Evolutionary conservation across 2,329 filamentous ascomycete genomes (phyloP).

Genomic region (Xylariales sp.): DNA sequence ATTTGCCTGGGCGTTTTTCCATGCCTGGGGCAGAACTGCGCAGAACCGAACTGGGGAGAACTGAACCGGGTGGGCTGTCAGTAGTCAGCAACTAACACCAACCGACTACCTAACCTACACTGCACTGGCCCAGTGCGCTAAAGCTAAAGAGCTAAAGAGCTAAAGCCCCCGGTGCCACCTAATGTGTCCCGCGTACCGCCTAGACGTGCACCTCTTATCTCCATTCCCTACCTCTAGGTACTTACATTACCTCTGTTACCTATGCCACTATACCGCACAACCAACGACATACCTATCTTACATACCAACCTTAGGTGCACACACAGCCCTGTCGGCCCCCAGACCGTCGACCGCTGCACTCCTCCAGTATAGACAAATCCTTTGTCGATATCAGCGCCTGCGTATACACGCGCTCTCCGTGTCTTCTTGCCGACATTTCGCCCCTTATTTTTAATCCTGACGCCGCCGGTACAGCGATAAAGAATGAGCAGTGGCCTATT

Average conservation of each 20-base stretch:
- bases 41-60: no score
- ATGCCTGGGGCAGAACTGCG: no score
- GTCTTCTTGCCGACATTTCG: neutral
- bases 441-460: neutral
- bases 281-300: constrained; percentile 18
- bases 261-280: neutral
- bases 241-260: neutral
- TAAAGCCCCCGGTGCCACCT: constrained; percentile 6
- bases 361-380: constrained; percentile 3
- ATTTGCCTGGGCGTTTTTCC: neutral
- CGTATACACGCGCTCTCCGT: neutral
- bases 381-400: constrained; percentile 6
- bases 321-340: constrained; percentile 22
- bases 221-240: neutral
- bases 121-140: constrained; percentile 10
- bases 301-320: constrained; percentile 9
- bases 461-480: constrained; percentile 7
- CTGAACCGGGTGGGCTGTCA: no score
- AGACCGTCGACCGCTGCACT: constrained; percentile 18
- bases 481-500: constrained; percentile 10
- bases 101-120: neutral
- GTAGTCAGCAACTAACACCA: no score
- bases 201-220: constrained; percentile 21
- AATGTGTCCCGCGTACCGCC: constrained; percentile 20
- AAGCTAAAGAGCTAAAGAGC: no score